Base-by-base conservation (phyloP, 106 monocot genomes). In the Dendrobium catenatum region DNA sequence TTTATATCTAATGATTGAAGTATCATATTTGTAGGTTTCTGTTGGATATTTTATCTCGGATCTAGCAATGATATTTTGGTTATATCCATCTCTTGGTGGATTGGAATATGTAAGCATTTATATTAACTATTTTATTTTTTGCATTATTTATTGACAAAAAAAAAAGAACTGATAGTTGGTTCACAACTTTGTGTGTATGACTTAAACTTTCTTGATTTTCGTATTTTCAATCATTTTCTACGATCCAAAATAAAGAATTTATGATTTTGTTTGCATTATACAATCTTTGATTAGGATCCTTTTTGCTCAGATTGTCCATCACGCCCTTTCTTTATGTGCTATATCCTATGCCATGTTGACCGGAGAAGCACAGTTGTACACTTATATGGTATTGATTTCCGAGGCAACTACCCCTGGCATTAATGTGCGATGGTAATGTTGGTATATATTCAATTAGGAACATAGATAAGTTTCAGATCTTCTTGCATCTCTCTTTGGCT, bases 21-120 rank as follows among this genome's bases (percentile, higher is more conserved):
- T 66, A 66, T 66, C 64, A 66, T 22, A 55, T 80, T 81, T 33
- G 43, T 85, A 97, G 96, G 90, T 98, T 77, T 94, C 97, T 24
- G 84, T 88, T 81, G 97, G 93, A 27, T 98, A 98, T 84, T 98
- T 98, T 84, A 87, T 91, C 73, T 75, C 85, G 15, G 94, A 98
- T 82, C 83, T 98, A 78, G 90, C 83, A 37, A 88, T 98, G 89
- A 98, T 98, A 84, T 86, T 91, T 84, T 98, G 97, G 92, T 83
- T 94, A 76, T 98, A 85, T 86, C 97, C 97, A 84, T 88, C 89
- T 17, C 94, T 98, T 76, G 97, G 97, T 81, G 94, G 94, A 84
- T 87, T 88, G 82, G 94, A 98, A 81, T 98, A 92, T 89, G 97
- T 95, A 88, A 87, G 94, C 83, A 72, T 44, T 18, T 66, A 26